Conservation (phyloP, 2,329 filamentous ascomycete genomes). For the Diaporthe velutina region DNA sequence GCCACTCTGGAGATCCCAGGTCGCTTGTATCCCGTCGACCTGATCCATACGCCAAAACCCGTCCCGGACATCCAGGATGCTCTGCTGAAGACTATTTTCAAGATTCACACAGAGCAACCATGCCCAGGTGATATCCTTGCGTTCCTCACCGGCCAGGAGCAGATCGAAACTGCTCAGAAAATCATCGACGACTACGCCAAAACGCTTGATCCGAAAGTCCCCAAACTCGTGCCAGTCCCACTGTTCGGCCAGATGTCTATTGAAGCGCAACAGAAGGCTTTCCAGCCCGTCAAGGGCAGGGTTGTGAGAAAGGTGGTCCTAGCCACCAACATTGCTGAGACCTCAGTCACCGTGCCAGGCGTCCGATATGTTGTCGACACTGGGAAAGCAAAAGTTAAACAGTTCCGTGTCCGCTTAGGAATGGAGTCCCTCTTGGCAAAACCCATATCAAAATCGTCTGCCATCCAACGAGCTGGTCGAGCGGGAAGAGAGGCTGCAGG, state of each 20-base stretch:
- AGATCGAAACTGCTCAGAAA: constrained; percentile 85
- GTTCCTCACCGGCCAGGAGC: constrained; percentile 93
- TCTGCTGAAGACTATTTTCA: constrained; percentile 84
- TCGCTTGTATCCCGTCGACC: constrained; percentile 86
- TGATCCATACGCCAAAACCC: constrained; percentile 79
- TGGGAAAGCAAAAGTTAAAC: constrained; percentile 94
- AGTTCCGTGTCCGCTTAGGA: constrained; percentile 85
- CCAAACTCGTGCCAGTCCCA: constrained; percentile 79
- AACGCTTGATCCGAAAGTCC: constrained; percentile 80
- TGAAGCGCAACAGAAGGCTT: constrained; percentile 87
- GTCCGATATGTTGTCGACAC: constrained; percentile 93
- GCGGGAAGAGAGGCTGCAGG: constrained; percentile 93
- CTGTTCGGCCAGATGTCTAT: constrained; percentile 93
- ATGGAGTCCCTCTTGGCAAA: constrained; percentile 93
- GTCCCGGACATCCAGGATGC: constrained; percentile 86
- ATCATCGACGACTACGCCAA: constrained; percentile 84
- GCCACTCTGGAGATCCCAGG: constrained; percentile 78
- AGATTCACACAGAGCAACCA: constrained; percentile 88
- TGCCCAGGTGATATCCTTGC: constrained; percentile 95
- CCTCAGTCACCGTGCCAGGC: constrained; percentile 94
- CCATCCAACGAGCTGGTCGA: constrained; percentile 90
- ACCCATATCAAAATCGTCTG: constrained; percentile 92
- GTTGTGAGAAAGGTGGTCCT: constrained; percentile 90
- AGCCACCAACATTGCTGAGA: constrained; percentile 98
- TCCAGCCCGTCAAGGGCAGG: constrained; percentile 78